phyloP scores from a whole-genome alignment of 1,284 basidiomycete genomes.

The Moniliophthora roreri region DNA sequence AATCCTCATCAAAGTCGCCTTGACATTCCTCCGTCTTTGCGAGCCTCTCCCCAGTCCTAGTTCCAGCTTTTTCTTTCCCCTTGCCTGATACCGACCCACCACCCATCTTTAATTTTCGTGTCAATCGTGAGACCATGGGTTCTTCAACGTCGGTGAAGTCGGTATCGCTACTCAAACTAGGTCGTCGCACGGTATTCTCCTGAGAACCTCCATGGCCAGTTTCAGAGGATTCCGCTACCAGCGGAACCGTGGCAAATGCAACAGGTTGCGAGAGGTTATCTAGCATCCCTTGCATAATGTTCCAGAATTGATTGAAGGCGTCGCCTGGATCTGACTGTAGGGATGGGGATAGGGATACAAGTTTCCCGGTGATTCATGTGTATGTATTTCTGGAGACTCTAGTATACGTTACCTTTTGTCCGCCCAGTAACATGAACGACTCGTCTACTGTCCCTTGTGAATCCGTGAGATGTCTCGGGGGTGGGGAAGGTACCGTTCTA shows the following conservation, averaged over 20 bases:
- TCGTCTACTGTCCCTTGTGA: constrained; percentile 77
- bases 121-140: constrained; percentile 48
- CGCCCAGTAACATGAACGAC: constrained; percentile 80
- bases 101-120: constrained; percentile 43
- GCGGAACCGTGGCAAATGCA: constrained; percentile 79
- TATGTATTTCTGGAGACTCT: not conserved
- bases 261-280: constrained; percentile 81
- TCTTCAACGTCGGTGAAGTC: constrained; percentile 71
- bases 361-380: no score
- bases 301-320: constrained; percentile 85
- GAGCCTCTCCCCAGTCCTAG: not conserved
- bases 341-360: no score
- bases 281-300: constrained; percentile 78
- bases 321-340: constrained; percentile 79
- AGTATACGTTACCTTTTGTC: constrained; percentile 53
- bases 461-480: constrained; percentile 53
- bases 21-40: constrained; percentile 12
- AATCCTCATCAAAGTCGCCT: constrained; percentile 37
- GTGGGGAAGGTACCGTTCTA: constrained; percentile 36
- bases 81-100: constrained; percentile 20
- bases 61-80: not conserved
- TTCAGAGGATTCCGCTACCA: constrained; percentile 40
- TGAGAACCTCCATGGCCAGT: no score
- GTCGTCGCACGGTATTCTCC: constrained; percentile 25
- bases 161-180: constrained; percentile 59